Evolutionary conservation across 2,329 filamentous ascomycete species (phyloP).

Genomic region (Ophiosphaerella korrae): DNA sequence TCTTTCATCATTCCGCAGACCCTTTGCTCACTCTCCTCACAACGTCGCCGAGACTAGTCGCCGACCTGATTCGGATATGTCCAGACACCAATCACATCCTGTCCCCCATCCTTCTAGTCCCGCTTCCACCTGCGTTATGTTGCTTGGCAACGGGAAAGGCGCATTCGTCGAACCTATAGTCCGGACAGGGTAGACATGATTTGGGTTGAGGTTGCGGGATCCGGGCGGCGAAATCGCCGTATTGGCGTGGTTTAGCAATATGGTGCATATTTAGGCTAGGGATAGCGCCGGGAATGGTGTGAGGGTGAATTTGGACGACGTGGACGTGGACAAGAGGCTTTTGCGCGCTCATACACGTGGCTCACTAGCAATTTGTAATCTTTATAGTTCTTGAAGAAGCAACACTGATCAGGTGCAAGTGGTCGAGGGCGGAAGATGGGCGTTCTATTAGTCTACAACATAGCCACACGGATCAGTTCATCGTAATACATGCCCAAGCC

Average conservation of each 20-base stretch:
- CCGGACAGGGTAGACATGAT: constrained; percentile 3
- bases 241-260: too few species aligned
- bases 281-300: too few species aligned
- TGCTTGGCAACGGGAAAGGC: constrained; percentile 16
- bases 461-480: background rate
- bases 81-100: constrained; percentile 10
- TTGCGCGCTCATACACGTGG: background rate
- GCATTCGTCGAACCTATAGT: constrained; percentile 12
- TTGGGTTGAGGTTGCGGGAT: background rate
- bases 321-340: background rate
- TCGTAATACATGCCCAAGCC: background rate
- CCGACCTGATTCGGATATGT: constrained; percentile 22
- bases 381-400: background rate
- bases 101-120: background rate
- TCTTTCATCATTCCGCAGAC: background rate
- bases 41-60: constrained; percentile 23
- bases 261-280: too few species aligned
- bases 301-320: background rate
- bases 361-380: constrained; percentile 1
- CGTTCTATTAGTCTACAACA: background rate
- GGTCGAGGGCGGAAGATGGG: background rate
- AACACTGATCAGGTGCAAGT: background rate
- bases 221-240: background rate
- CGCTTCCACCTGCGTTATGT: constrained; percentile 2
- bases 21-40: background rate